phyloP scores from a whole-genome alignment of 2,329 filamentous ascomycete genomes.

The Fonsecaea nubica region DNA sequence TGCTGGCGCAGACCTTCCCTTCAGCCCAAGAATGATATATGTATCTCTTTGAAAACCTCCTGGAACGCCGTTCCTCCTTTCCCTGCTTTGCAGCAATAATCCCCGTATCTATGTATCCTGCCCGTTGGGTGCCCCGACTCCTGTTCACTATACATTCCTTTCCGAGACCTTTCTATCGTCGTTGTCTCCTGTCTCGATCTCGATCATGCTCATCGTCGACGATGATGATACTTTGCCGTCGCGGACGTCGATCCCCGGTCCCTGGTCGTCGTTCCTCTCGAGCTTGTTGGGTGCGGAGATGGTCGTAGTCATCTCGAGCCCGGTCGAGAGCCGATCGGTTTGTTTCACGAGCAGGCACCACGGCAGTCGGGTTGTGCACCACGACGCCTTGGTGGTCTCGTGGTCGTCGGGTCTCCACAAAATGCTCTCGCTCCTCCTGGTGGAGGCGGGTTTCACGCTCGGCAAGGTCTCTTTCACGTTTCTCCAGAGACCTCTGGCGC shows the following conservation, averaged over 20 bases:
- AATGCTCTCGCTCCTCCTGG: constrained; percentile 18
- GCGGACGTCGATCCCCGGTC: constrained; percentile 23
- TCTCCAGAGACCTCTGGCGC: constrained; percentile 26
- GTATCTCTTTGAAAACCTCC: constrained; percentile 8
- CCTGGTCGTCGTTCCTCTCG: constrained; percentile 21
- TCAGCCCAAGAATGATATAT: constrained; percentile 22
- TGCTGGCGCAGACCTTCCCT: constrained; percentile 3
- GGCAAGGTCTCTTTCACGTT: constrained; percentile 26
- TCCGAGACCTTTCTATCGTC: background rate
- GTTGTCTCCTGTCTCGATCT: constrained; percentile 22
- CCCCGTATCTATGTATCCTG: constrained; percentile 6
- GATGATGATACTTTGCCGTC: constrained; percentile 28
- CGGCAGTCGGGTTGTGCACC: constrained; percentile 24
- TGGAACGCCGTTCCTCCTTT: constrained; percentile 19
- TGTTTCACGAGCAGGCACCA: background rate
- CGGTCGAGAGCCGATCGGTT: constrained; percentile 29
- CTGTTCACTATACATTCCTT: background rate
- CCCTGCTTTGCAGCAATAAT: constrained; percentile 30
- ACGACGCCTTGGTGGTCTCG: constrained; percentile 29
- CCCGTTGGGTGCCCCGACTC: background rate
- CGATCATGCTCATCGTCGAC: constrained; percentile 24
- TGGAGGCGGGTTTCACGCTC: constrained; percentile 24
- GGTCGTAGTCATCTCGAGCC: constrained; percentile 35
- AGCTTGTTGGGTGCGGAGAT: constrained; percentile 15
- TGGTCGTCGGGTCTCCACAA: constrained; percentile 24